phyloP scores from a whole-genome alignment of 306 rosid species.

The Senna tora region DNA sequence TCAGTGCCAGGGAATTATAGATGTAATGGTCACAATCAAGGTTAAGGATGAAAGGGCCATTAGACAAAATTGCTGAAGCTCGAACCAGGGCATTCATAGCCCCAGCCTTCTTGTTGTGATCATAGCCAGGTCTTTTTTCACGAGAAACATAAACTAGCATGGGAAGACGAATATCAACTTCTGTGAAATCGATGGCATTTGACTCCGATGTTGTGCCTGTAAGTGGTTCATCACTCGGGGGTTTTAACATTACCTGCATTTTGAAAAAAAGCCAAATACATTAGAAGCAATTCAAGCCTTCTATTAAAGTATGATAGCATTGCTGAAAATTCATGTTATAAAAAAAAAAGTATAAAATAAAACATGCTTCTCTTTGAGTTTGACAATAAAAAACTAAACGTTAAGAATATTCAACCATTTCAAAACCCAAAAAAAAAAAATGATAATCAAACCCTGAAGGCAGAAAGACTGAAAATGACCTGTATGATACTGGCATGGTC shows the following conservation, averaged over 20 bases:
- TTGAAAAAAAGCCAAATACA: constrained; percentile 6
- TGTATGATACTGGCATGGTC: constrained; percentile 87
- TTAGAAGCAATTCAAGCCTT: constrained; percentile 19
- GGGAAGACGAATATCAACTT: constrained; percentile 82
- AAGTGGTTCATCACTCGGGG: constrained; percentile 73
- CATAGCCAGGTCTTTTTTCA: constrained; percentile 82
- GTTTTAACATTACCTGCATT: constrained; percentile 73
- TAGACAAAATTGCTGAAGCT: constrained; percentile 81
- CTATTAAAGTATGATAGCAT: background rate
- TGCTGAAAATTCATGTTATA: background rate
- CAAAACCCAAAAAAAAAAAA: background rate
- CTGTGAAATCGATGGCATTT: constrained; percentile 50
- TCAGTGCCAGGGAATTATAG: constrained; percentile 65
- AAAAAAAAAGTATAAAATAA: background rate
- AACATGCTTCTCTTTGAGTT: background rate
- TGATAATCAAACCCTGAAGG: constrained; percentile 9
- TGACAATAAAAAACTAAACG: constrained; percentile 13
- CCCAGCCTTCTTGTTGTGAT: constrained; percentile 90
- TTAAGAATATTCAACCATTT: background rate
- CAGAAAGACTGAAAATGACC: constrained; percentile 45
- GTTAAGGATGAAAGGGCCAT: constrained; percentile 79
- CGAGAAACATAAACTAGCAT: constrained; percentile 84
- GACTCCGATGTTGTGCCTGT: constrained; percentile 50
- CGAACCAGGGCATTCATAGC: constrained; percentile 87
- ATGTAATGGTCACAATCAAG: constrained; percentile 86